These are phyloP conservation scores for Xylariaceae sp. DNA, from an alignment of 2,329 filamentous ascomycete species.

Conservation along the genomic window DNA sequence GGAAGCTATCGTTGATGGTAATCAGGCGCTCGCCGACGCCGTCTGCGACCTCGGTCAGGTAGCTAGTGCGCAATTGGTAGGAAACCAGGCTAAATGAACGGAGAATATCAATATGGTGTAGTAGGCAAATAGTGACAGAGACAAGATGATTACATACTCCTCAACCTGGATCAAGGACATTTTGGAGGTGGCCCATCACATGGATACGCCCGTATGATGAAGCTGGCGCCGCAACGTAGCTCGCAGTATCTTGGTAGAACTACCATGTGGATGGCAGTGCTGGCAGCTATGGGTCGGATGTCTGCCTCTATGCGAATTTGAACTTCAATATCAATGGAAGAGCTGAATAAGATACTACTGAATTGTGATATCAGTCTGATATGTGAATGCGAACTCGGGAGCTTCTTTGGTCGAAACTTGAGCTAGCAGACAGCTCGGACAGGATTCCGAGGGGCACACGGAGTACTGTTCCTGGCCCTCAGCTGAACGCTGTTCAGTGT, in stretches of 20 bases:
- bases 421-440: too few species aligned
- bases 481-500: too few species aligned
- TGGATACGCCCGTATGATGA: background rate
- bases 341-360: too few species aligned
- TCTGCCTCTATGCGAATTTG: too few species aligned
- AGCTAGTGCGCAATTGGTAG: conserved; percentile 77
- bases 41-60: conserved; percentile 75
- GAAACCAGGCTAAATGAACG: conserved; percentile 62
- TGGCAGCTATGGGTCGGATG: too few species aligned
- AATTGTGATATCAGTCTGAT: too few species aligned
- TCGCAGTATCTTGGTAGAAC: conserved; percentile 1
- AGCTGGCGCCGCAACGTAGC: conserved; percentile 3
- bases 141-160: conserved; percentile 21
- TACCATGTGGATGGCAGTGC: too few species aligned
- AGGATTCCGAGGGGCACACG: too few species aligned
- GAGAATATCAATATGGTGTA: conserved; percentile 13
- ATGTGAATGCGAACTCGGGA: too few species aligned
- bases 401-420: too few species aligned
- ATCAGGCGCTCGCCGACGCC: conserved; percentile 82
- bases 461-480: too few species aligned
- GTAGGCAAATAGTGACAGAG: background rate
- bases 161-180: conserved; percentile 31
- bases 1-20: conserved; percentile 71
- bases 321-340: too few species aligned
- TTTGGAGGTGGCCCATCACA: conserved; percentile 1